Evolutionary conservation across 768 basidiomycete genomes (phyloP).

Genomic region (Crepidotus variabilis): DNA sequence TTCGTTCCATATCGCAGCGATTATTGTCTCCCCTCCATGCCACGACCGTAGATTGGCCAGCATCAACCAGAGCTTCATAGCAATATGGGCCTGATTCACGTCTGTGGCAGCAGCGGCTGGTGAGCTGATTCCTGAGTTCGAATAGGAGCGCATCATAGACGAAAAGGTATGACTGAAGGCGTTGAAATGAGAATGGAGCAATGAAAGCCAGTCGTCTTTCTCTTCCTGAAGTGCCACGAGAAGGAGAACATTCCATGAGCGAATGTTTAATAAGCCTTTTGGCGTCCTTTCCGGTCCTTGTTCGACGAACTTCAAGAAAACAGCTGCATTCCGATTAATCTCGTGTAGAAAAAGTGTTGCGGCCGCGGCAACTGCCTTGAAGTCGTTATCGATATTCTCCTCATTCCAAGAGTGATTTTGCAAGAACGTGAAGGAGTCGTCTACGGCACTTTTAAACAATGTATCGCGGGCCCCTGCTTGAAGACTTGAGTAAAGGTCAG

Average conservation of each 20-base stretch:
- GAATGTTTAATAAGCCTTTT: constrained; percentile 30
- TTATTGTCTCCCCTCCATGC: constrained; percentile 25
- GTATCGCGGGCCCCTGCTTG: constrained; percentile 25
- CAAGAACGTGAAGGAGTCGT: constrained; percentile 51
- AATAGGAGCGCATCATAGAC: constrained; percentile 37
- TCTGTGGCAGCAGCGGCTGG: constrained; percentile 48
- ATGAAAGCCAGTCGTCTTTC: constrained; percentile 28
- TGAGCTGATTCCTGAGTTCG: constrained; percentile 30
- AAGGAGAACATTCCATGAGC: constrained; percentile 64
- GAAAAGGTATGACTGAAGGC: constrained; percentile 48
- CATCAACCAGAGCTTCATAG: constrained; percentile 71
- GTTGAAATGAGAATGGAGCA: constrained; percentile 48
- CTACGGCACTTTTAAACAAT: constrained; percentile 37
- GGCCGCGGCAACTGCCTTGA: constrained; percentile 45
- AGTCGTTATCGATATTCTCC: constrained; percentile 45
- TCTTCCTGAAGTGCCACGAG: constrained; percentile 47
- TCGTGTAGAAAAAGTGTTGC: constrained; percentile 52
- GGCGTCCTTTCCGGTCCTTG: constrained; percentile 27
- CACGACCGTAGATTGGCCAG: constrained; percentile 32
- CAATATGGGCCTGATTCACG: constrained; percentile 64
- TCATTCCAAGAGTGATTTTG: constrained; percentile 46
- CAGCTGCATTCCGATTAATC: constrained; percentile 36
- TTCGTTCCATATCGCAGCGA: constrained; percentile 65
- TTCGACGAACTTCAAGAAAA: constrained; percentile 36
- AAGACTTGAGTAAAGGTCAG: not conserved